A percentile compares a stretch with the other conserved stretches of the same genome.
Evolutionary conservation across 1,139 yeast genomes (phyloP).

Genomic region (Torulaspora globosa): DNA sequence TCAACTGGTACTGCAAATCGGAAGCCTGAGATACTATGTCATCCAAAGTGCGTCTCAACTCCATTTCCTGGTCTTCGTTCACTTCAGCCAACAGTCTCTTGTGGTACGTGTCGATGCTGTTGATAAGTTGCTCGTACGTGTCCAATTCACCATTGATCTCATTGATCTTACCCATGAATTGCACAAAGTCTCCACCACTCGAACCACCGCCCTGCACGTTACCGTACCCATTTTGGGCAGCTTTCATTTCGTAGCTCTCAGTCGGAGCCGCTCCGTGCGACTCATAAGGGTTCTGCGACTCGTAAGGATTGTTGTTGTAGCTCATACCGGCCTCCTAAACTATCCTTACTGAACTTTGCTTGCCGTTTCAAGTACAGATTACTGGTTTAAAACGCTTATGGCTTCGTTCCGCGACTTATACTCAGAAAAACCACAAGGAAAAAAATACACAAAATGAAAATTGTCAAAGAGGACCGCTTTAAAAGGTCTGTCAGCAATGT

Average conservation of each 20-base stretch:
- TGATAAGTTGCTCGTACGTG: conserved; percentile 72
- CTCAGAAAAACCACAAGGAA: conserved; percentile 1
- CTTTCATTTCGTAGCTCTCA: conserved; percentile 18
- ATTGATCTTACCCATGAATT: conserved; percentile 79
- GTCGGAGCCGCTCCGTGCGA: conserved; percentile 6
- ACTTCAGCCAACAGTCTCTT: conserved; percentile 79
- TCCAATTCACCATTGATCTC: conserved; percentile 76
- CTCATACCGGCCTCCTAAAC: conserved; percentile 13
- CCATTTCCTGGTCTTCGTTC: conserved; percentile 71
- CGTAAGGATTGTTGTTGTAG: conserved; percentile 20
- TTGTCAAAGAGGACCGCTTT: background rate
- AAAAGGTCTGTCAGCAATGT: background rate
- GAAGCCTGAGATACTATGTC: conserved; percentile 73
- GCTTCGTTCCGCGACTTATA: conserved; percentile 1
- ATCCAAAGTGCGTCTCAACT: conserved; percentile 73
- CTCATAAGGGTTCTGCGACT: conserved; percentile 18
- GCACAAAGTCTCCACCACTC: conserved; percentile 55
- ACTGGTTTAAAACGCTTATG: background rate
- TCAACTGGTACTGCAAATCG: conserved; percentile 69
- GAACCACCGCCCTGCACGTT: background rate
- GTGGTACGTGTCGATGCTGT: conserved; percentile 77
- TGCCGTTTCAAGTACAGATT: background rate
- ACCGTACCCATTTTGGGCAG: conserved; percentile 4
- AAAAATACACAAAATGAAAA: conserved; percentile 7
- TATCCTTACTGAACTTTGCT: background rate